These are phyloP conservation scores for Beta lomatogona DNA, from an alignment of 179 eudicot genomes.

Conservation along the genomic window DNA sequence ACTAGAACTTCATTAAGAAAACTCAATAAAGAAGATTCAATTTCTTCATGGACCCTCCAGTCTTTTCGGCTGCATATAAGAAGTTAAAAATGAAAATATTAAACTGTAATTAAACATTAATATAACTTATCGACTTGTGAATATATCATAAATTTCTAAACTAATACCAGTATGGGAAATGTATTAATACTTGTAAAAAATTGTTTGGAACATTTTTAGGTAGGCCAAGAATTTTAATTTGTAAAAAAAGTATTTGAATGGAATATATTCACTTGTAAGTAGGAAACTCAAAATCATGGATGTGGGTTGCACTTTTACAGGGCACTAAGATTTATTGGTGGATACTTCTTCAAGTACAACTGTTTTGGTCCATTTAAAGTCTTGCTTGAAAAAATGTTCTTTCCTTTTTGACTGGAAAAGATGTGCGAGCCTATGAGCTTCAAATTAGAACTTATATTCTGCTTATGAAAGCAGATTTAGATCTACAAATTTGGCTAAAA, in stretches of 20 bases:
- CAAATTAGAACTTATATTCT: neutral
- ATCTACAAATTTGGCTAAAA: neutral
- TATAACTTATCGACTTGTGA: too few relatives aligned
- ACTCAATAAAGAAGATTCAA: neutral
- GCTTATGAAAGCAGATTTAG: constrained; percentile 3
- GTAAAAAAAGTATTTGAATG: constrained; percentile 1
- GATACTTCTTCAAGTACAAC: constrained; percentile 12
- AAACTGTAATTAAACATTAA: too few relatives aligned
- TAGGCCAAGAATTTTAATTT: constrained; percentile 6
- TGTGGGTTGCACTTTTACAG: constrained; percentile 14
- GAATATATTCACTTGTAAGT: constrained; percentile 32
- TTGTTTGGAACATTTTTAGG: neutral
- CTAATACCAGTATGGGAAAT: too few relatives aligned
- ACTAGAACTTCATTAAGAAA: neutral
- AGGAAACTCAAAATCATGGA: constrained; percentile 13
- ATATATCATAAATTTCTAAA: too few relatives aligned
- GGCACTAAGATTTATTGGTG: constrained; percentile 26
- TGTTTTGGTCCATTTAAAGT: constrained; percentile 22
- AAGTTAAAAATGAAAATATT: too few relatives aligned
- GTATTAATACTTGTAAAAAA: too few relatives aligned
- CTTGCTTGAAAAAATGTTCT: constrained; percentile 13
- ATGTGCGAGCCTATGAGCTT: neutral
- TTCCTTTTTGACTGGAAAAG: constrained; percentile 26
- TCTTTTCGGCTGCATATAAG: too few relatives aligned
- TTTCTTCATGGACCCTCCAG: too few relatives aligned